Evolutionary conservation across 768 basidiomycete species (phyloP), one percentile per base, ranked within the genome.

Genomic region (Dentipellis fragilis): DNA sequence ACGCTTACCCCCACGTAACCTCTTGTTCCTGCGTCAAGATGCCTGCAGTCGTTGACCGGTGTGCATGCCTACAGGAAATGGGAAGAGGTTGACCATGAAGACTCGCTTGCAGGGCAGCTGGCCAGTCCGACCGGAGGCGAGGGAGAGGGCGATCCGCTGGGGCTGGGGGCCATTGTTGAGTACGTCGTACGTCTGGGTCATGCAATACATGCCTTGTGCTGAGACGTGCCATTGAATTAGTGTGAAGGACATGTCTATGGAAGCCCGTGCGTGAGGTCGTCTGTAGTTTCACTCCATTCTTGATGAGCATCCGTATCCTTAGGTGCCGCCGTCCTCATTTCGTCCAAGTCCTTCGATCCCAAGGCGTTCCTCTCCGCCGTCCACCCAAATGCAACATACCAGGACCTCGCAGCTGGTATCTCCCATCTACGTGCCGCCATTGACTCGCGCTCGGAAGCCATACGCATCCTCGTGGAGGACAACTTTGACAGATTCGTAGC

Each of bases 401-500:
- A 93, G 69, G 93, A 96, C 66, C 78, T 99, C 16, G 81, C 85
- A 1, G 71, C 77, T 11, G 95, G 94, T 3, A 86, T 92, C 23
- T 67, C 78, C 0, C 81, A 85, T 58, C 75, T 97, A 7, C 80
- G 82, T 59, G 72, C 80, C 8, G 87, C 90, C 11, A 85, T 98
- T 56, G 94, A 98, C 64, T 80, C 87, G 1, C 83, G 94, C 46
- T 94, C 93, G 1, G 90, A 94, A 62, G 96, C 94, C n/a, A 85
- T 98, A 55, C 78, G 93, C 40, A 82, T 94, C 19, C 77, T 99
- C 35, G 96, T 99, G 10, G 94, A 97, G 67, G 93, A 97, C 63
- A 96, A 98, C 69, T 97, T 98, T 69, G 94, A 98, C 71, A 79
- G 93, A 11, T 99, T 98, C 64, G 95, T 98, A 16, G 89, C 91